Evolutionary conservation across 1,284 basidiomycete genomes (phyloP), one percentile per base, ranked within the genome.

Genomic region (Cutaneotrichosporon daszewskae): DNA sequence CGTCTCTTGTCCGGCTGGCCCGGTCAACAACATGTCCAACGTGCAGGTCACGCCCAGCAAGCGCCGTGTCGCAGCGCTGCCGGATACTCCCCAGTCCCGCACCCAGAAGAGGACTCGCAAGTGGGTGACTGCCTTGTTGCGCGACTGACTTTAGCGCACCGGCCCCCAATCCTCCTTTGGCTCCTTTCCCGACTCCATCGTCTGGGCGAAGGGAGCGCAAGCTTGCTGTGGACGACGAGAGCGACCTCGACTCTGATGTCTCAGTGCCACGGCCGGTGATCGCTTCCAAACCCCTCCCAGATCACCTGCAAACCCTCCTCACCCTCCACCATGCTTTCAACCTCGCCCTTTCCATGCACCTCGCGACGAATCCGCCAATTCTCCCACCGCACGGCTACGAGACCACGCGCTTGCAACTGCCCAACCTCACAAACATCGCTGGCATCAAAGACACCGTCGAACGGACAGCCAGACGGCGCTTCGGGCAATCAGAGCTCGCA

Each of bases 331-430:
- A 57, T 13, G 62, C 69, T 4, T 66, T 72, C 53, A 68, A 68
- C 41, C 57, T 72, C 22, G 65, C 68, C 3, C 54, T 73, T 13
- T 62, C 66, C 3, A 54, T 71, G 4, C 64, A 70, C 41, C 58
- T 73, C 36, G 71, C 71, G 4, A 62, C 62, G 2, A 58, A 71
- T 32, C 69, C 69, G 1, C 71, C 71, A 0, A 58, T 72, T 23
- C 58, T 72, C 5, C 69, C 69, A 2, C 67, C 68, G 9, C 62
- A 68, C 33, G 44, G 66, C 0, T 44, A 60, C 0, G 43, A 43
- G 1, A 51, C 61, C 0, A 61, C 59, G 5, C 55, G 47, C 19
- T 47, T 72, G 5, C 45, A 53, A 8, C 39, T 72, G n/a, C 55
- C 62, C 3, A 65, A 65, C 36, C 45, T 73, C 35, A 69, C 69